phyloP scores from a whole-genome alignment of 2,329 filamentous ascomycete species.

The Hymenoscyphus fructigenus region DNA sequence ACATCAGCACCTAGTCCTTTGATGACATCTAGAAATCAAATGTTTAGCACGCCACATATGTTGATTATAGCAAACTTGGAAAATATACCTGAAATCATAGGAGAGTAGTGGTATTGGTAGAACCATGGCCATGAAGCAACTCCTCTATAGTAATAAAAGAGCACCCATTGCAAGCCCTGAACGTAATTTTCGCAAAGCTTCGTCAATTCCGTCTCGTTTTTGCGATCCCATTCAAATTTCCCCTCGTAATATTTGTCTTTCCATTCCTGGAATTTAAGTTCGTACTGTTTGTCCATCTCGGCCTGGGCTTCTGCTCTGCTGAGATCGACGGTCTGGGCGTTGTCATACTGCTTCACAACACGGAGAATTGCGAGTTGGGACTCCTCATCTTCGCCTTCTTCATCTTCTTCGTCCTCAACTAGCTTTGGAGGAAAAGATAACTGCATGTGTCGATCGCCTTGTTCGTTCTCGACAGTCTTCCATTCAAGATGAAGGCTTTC shows the following conservation, averaged over 20 bases:
- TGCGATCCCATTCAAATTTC: constrained; percentile 87
- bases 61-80: neutral
- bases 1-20: constrained; percentile 84
- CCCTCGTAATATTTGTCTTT: constrained; percentile 90
- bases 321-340: constrained; percentile 79
- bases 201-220: constrained; percentile 76
- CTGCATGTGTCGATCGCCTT: constrained; percentile 65
- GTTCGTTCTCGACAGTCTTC: constrained; percentile 61
- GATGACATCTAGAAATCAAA: constrained; percentile 64
- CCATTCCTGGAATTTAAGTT: constrained; percentile 87
- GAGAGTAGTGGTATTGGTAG: constrained; percentile 94
- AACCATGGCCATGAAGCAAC: constrained; percentile 99
- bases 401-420: constrained; percentile 53
- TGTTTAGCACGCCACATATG: neutral
- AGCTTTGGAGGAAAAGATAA: constrained; percentile 54
- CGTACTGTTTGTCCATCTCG: constrained; percentile 80
- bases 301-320: constrained; percentile 76
- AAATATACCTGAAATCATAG: constrained; percentile 78
- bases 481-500: constrained; percentile 65
- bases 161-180: constrained; percentile 94
- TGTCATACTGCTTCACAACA: constrained; percentile 87
- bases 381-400: constrained; percentile 79
- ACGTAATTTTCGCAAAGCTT: constrained; percentile 94
- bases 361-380: constrained; percentile 79
- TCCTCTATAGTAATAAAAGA: constrained; percentile 96